Base-by-base conservation (phyloP, 176 grass and related monocot genomes). In the Ampelocalamus luodianensis region DNA sequence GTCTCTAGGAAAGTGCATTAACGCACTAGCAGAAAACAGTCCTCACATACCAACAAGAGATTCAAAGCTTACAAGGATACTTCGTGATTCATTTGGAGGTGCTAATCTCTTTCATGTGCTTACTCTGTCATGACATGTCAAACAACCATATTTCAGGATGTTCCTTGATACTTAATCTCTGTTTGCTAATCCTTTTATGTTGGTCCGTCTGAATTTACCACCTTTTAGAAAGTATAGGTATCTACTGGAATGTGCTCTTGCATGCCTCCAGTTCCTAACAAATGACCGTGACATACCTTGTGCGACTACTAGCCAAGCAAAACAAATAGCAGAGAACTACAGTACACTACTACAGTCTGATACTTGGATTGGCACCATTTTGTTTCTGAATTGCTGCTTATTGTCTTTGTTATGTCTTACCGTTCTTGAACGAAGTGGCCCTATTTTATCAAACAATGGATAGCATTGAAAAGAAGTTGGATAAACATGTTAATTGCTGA, bases 81-180 rank as follows among this genome's bases (percentile, higher is more conserved):
- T 98, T 38, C 93, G 96, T 83, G 96, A 98, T 90, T 98, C 96
- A 82, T 98, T 98, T 92, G 96, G 96, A 94, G 96, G 96, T 98
- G 50, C 29, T 87, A 65, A 36, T 88, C 46, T 73, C 36, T 62
- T 14, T 22, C 43, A 79, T 16, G 26, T 94, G 26, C 71, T 87
- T 76, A 62, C 53, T 29, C 54, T 81, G n/a, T 82, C 26, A 74
- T 72, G 64, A 72, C 8, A 80, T 81, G 54, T 58, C 20, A 22
- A 58, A n/a, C 54, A 58, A 58, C n/a, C 8, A 58, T 58, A n/a
- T 58, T n/a, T 55, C 17, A 55, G 51, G 51, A 65, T 65, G 6
- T 39, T 79, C 27, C 37, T 81, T 84, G 7, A 72, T 79, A 45
- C 5, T 20, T 72, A 72, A 61, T 20, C 32, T 55, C 11, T 89